Conservation (phyloP, 352 stramenopile species). For the Globisporangium recalcitrans region DNA sequence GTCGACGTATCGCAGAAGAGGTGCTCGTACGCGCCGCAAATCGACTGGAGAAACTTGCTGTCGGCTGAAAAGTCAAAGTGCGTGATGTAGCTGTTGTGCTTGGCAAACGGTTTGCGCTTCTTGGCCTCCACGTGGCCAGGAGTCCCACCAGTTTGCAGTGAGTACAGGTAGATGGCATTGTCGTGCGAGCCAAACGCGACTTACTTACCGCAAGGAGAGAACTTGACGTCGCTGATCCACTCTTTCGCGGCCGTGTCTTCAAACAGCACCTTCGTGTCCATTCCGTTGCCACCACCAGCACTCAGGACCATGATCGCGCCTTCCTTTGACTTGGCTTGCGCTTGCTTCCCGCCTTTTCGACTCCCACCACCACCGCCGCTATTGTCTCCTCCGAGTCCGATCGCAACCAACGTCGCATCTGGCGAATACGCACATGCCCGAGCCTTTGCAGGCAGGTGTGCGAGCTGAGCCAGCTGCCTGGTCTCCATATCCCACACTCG, state of each 20-base stretch:
- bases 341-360: slow-evolving; percentile 25
- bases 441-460: slow-evolving; percentile 35
- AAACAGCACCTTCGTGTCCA: slow-evolving; percentile 30
- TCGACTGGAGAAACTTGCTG: slow-evolving; percentile 61
- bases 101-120: slow-evolving; percentile 68
- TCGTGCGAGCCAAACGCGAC: slow-evolving; percentile 71
- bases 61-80: slow-evolving; percentile 82
- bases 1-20: slow-evolving; percentile 82
- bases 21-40: slow-evolving; percentile 88
- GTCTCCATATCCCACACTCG: slow-evolving; percentile 80
- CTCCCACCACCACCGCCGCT: slow-evolving; percentile 19
- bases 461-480: slow-evolving; percentile 36
- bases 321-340: slow-evolving; percentile 33
- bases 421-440: slow-evolving; percentile 84
- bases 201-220: slow-evolving; percentile 42
- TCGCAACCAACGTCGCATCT: slow-evolving; percentile 77
- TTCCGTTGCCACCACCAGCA: not conserved
- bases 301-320: slow-evolving; percentile 41
- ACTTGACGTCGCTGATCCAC: slow-evolving; percentile 79
- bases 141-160: slow-evolving; percentile 16
- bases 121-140: slow-evolving; percentile 22
- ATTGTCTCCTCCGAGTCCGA: slow-evolving; percentile 74
- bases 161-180: slow-evolving; percentile 66
- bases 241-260: slow-evolving; percentile 63
- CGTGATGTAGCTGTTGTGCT: slow-evolving; percentile 81